phyloP scores from a whole-genome alignment of 768 basidiomycete genomes.

The Boletus huronensis region DNA sequence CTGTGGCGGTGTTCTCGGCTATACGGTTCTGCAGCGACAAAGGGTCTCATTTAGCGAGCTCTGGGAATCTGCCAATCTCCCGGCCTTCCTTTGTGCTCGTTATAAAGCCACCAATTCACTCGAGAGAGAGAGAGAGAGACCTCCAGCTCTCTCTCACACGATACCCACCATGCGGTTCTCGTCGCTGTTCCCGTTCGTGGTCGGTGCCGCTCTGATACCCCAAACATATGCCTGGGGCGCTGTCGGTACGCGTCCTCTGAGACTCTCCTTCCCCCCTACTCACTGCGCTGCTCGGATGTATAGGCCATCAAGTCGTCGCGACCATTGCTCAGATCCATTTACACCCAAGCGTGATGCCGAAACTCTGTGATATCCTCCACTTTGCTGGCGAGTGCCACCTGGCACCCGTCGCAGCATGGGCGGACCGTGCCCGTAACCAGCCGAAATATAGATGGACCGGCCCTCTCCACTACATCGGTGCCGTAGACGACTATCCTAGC shows the following conservation, averaged over 20 bases:
- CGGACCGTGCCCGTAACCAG: slow-evolving; percentile 59
- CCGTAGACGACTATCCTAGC: slow-evolving; percentile 72
- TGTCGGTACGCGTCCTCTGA: slow-evolving; percentile 29
- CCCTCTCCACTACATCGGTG: slow-evolving; percentile 72
- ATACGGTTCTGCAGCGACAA: background rate
- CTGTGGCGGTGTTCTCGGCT: slow-evolving; percentile 8
- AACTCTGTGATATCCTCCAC: slow-evolving; percentile 68
- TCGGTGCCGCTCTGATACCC: slow-evolving; percentile 22
- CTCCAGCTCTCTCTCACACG: background rate
- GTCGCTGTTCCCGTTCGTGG: slow-evolving; percentile 11
- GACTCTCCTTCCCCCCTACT: background rate
- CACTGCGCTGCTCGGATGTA: background rate
- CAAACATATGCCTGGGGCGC: slow-evolving; percentile 38
- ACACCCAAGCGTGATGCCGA: slow-evolving; percentile 62
- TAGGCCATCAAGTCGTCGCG: slow-evolving; percentile 89
- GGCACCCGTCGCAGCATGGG: slow-evolving; percentile 84
- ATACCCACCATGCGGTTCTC: slow-evolving; percentile 25
- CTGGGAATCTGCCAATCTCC: background rate
- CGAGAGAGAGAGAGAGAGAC: background rate
- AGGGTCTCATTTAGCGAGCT: slow-evolving; percentile 12
- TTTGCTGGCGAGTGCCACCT: slow-evolving; percentile 62
- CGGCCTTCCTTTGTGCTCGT: background rate
- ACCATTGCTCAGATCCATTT: slow-evolving; percentile 94
- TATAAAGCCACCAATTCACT: slow-evolving; percentile 3
- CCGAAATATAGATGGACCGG: slow-evolving; percentile 67